These are phyloP conservation scores for Apiotrichum brassicae DNA, from an alignment of 1,284 basidiomycete species.

Conservation along the genomic window DNA sequence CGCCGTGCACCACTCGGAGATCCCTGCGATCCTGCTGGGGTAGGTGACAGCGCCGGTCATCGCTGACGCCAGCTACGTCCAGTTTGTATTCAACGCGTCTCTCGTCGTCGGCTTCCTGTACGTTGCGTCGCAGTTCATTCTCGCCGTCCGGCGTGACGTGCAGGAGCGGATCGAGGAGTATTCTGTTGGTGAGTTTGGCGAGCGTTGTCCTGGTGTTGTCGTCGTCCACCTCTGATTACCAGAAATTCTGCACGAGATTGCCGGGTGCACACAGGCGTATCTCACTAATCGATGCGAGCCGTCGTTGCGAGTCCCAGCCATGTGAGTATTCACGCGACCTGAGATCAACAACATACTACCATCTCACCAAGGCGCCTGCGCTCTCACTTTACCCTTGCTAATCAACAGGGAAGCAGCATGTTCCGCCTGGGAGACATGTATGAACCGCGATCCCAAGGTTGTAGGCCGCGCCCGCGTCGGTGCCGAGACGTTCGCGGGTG, in stretches of 20 bases:
- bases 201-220: no score
- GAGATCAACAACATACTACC: background rate
- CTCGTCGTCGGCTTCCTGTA: constrained; percentile 80
- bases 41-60: constrained; percentile 42
- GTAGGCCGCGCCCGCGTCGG: constrained; percentile 83
- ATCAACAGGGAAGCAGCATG: constrained; percentile 59
- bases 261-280: constrained; percentile 70
- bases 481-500: constrained; percentile 91
- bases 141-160: constrained; percentile 85
- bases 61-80: constrained; percentile 63
- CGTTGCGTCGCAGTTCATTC: constrained; percentile 72
- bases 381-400: background rate
- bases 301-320: constrained; percentile 64
- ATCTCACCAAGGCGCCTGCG: background rate
- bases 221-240: constrained; percentile 3
- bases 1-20: constrained; percentile 42
- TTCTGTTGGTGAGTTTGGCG: constrained; percentile 76
- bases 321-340: constrained; percentile 51
- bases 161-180: constrained; percentile 81
- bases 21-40: constrained; percentile 63
- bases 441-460: constrained; percentile 84
- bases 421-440: constrained; percentile 86
- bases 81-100: constrained; percentile 90
- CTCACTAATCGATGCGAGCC: constrained; percentile 73
- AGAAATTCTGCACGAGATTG: constrained; percentile 86